A percentile compares a stretch with the other conserved stretches of the same genome.
These are phyloP conservation scores for Chenopodium berlandieri DNA, from an alignment of 148 eudicot species.

Conservation along the genomic window DNA sequence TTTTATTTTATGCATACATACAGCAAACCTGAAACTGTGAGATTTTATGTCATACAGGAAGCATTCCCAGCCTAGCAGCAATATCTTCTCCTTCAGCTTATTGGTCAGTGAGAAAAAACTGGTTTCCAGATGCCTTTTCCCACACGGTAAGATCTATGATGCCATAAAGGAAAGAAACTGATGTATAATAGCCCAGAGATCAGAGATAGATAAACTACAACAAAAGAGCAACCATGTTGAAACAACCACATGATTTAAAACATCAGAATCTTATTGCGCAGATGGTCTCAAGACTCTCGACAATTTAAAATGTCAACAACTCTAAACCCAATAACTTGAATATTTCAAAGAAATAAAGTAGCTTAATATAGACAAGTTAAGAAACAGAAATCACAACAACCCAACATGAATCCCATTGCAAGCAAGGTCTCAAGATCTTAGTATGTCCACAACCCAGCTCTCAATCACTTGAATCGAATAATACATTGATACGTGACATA, in stretches of 20 bases:
- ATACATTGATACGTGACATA: too few species aligned
- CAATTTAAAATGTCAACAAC: too few species aligned
- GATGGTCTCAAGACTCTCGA: too few species aligned
- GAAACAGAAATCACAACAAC: not conserved
- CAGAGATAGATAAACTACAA: not conserved
- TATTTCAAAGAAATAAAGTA: too few species aligned
- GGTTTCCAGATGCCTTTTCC: not conserved
- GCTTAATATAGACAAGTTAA: not conserved
- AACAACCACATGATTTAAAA: not conserved
- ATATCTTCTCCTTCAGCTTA: conserved; percentile 11
- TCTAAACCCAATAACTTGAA: too few species aligned
- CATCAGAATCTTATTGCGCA: not conserved
- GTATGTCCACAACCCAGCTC: not conserved
- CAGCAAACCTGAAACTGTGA: conserved; percentile 32
- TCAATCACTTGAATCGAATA: too few species aligned
- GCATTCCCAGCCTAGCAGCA: conserved; percentile 17
- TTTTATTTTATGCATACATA: conserved; percentile 15
- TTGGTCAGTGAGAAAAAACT: not conserved
- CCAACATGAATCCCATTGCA: not conserved
- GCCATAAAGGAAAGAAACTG: not conserved
- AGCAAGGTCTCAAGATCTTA: not conserved
- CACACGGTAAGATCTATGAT: conserved; percentile 6
- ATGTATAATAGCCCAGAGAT: not conserved
- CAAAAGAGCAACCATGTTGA: not conserved
- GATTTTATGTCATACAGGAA: conserved; percentile 20